Evolutionary conservation across 805 yeast genomes (phyloP).

Genomic region (Komagataella mondaviorum): DNA sequence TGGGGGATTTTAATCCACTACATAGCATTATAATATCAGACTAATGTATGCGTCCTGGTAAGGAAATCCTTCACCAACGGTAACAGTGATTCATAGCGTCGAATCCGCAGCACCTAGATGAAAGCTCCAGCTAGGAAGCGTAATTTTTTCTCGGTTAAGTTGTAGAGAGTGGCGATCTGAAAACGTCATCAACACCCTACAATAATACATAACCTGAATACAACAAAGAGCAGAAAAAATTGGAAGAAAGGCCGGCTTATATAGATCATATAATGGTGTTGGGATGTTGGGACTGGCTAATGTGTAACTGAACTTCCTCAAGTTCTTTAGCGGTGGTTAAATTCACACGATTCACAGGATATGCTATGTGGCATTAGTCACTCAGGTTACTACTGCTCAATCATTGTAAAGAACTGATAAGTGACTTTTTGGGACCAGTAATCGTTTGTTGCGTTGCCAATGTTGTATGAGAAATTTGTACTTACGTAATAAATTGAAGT

Average conservation of each 20-base stretch:
- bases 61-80: conserved; percentile 2
- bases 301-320: not conserved
- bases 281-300: not conserved
- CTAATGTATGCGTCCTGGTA: conserved; percentile 4
- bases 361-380: no score
- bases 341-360: not conserved
- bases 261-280: not conserved
- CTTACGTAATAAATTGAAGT: not conserved
- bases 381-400: no score
- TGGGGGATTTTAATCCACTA: not conserved
- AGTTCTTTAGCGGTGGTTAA: not conserved
- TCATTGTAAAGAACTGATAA: no score
- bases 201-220: conserved; percentile 10
- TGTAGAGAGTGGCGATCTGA: conserved; percentile 25
- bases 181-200: conserved; percentile 23
- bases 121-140: conserved; percentile 6
- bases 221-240: conserved; percentile 1
- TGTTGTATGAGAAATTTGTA: no score
- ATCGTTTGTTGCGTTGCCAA: no score
- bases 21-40: not conserved
- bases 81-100: conserved; percentile 1
- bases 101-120: conserved; percentile 2
- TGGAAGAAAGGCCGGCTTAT: not conserved
- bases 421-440: no score
- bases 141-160: conserved; percentile 18